Evolutionary conservation across 2,329 filamentous ascomycete genomes (phyloP).

Genomic region (Curvularia sp.): DNA sequence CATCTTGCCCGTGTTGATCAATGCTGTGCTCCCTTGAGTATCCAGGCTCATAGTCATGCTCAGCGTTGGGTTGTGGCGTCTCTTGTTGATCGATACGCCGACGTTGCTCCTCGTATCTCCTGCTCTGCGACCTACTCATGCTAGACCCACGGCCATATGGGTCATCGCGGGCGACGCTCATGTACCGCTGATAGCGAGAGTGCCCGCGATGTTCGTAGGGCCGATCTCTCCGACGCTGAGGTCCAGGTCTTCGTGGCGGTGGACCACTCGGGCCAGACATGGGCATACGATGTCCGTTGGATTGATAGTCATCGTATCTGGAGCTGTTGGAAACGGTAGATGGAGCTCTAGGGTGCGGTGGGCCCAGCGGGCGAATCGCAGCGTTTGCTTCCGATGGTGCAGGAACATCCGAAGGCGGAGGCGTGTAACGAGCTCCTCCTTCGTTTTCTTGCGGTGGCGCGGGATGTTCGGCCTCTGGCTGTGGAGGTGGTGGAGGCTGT

Average conservation of each 20-base stretch:
- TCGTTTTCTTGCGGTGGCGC: slow-evolving; percentile 33
- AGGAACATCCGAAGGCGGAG: slow-evolving; percentile 32
- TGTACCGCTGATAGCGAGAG: slow-evolving; percentile 47
- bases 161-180: slow-evolving; percentile 47
- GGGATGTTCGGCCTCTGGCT: slow-evolving; percentile 26
- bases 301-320: slow-evolving; percentile 38
- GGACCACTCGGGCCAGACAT: slow-evolving; percentile 36
- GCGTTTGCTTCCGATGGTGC: slow-evolving; percentile 26
- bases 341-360: slow-evolving; percentile 32
- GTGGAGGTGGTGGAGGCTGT: slow-evolving; percentile 20
- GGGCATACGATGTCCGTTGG: slow-evolving; percentile 34
- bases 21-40: slow-evolving; percentile 47
- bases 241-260: slow-evolving; percentile 33
- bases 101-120: slow-evolving; percentile 47
- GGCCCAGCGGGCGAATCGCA: slow-evolving; percentile 24
- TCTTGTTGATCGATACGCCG: slow-evolving; percentile 49
- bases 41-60: slow-evolving; percentile 34
- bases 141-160: slow-evolving; percentile 45
- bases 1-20: slow-evolving; percentile 40
- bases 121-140: slow-evolving; percentile 47
- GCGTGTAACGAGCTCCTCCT: slow-evolving; percentile 42
- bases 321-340: slow-evolving; percentile 47
- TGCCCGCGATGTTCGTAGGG: slow-evolving; percentile 44
- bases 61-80: slow-evolving; percentile 44
- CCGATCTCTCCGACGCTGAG: slow-evolving; percentile 44